These are phyloP conservation scores for Gamarada debralockiae DNA, from an alignment of 495 filamentous ascomycete species.

Conservation along the genomic window DNA sequence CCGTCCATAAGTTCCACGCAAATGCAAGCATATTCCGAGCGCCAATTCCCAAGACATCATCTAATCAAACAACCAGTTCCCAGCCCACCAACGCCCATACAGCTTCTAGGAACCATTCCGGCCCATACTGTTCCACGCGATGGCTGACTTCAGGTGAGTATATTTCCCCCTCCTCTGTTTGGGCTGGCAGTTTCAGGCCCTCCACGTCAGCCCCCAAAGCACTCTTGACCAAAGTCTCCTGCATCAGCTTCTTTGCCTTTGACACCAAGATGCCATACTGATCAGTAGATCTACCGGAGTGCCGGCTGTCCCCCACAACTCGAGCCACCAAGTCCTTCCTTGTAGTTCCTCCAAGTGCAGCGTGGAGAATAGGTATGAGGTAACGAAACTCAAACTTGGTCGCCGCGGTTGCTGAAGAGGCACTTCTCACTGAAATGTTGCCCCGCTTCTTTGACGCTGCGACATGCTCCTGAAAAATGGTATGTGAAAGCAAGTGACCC, in stretches of 20 bases:
- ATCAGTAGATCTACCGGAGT: neutral
- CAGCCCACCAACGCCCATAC: constrained; percentile 49
- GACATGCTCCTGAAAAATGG: constrained; percentile 21
- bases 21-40: no score
- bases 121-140: constrained; percentile 11
- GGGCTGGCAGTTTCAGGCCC: constrained; percentile 8
- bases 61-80: constrained; percentile 31
- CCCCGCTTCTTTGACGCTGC: constrained; percentile 17
- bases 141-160: neutral
- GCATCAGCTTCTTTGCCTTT: constrained; percentile 30
- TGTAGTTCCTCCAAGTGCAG: constrained; percentile 26
- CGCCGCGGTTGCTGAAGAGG: neutral
- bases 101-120: constrained; percentile 44
- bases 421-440: constrained; percentile 6
- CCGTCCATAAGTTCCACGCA: no score
- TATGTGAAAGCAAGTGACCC: constrained; percentile 25
- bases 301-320: neutral
- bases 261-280: constrained; percentile 4
- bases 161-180: constrained; percentile 2
- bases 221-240: constrained; percentile 30
- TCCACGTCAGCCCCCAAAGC: constrained; percentile 12
- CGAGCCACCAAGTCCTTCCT: constrained; percentile 10
- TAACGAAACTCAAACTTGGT: constrained; percentile 23
- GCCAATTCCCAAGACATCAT: no score
- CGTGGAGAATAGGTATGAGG: constrained; percentile 37